Conservation (phyloP, 1,284 basidiomycete genomes). For the Cryptococcus floricola region DNA sequence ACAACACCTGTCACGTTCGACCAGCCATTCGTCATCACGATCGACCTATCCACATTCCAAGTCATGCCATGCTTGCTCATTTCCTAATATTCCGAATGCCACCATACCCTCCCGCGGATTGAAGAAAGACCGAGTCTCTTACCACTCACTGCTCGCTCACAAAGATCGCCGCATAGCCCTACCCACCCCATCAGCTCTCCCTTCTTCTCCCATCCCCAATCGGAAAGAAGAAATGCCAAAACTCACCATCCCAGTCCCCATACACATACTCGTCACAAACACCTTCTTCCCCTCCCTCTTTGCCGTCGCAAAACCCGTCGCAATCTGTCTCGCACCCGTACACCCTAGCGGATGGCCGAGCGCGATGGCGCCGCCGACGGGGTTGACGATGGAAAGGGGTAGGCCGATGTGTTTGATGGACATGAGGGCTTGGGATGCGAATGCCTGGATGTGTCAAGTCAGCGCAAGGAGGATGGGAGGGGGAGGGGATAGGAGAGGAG, state of each 20-base stretch:
- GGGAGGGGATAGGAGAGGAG: not conserved
- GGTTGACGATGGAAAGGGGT: conserved; percentile 75
- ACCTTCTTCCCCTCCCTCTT: conserved; percentile 72
- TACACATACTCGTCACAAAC: conserved; percentile 92
- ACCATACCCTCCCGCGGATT: too few species aligned
- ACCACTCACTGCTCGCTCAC: conserved; percentile 38
- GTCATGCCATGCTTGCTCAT: too few species aligned
- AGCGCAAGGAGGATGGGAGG: too few species aligned
- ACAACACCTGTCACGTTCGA: too few species aligned
- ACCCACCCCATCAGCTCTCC: not conserved
- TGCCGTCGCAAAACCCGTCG: conserved; percentile 78
- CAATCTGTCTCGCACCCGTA: conserved; percentile 81
- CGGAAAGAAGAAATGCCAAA: conserved; percentile 26
- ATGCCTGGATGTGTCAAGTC: conserved; percentile 52
- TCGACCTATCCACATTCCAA: too few species aligned
- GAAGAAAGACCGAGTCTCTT: too few species aligned
- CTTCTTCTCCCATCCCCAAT: not conserved
- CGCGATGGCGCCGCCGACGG: conserved; percentile 84
- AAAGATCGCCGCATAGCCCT: conserved; percentile 52
- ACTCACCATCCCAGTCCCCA: conserved; percentile 89
- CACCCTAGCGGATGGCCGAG: conserved; percentile 66
- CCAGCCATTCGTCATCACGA: too few species aligned
- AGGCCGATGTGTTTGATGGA: conserved; percentile 67
- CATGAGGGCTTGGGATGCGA: conserved; percentile 82
- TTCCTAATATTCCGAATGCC: too few species aligned